These are phyloP conservation scores for Xylaria sp. DNA, from an alignment of 2,329 filamentous ascomycete genomes.

Conservation along the genomic window DNA sequence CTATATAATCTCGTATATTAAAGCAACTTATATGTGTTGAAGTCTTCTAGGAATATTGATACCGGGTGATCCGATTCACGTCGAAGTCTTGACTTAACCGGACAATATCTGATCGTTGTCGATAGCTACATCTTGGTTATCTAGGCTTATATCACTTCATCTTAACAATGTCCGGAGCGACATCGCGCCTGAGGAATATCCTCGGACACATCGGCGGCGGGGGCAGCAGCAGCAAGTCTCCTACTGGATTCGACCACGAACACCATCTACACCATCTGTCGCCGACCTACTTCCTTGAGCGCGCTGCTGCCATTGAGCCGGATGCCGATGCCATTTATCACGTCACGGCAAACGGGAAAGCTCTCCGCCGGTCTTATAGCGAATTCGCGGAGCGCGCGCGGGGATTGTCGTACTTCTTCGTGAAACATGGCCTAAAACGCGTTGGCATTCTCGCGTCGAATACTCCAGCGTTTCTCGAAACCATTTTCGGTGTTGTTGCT, in stretches of 20 bases:
- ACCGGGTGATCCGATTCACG: neutral
- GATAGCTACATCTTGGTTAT: neutral
- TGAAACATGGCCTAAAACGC: constrained; percentile 75
- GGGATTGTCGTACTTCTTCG: constrained; percentile 88
- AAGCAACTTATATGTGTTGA: no score
- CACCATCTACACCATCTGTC: constrained; percentile 80
- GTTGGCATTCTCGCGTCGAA: constrained; percentile 92
- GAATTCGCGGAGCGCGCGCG: constrained; percentile 87
- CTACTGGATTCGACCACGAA: constrained; percentile 57
- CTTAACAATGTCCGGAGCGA: constrained; percentile 68
- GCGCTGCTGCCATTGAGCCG: constrained; percentile 89
- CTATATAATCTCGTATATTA: neutral
- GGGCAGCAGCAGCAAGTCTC: constrained; percentile 46
- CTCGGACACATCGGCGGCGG: constrained; percentile 59
- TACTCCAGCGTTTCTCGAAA: constrained; percentile 92
- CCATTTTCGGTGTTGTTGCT: constrained; percentile 86
- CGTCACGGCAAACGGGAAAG: constrained; percentile 78
- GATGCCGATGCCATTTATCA: constrained; percentile 87
- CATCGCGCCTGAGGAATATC: constrained; percentile 69
- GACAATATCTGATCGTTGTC: neutral
- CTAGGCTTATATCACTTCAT: neutral
- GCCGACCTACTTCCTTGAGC: constrained; percentile 86
- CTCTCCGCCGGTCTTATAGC: constrained; percentile 79
- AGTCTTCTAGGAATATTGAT: neutral
- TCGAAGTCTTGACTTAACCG: neutral